A percentile compares a stretch with the other conserved stretches of the same genome.
Evolutionary conservation across 768 basidiomycete species (phyloP).

Genomic region (Auricularia auricula-judae): DNA sequence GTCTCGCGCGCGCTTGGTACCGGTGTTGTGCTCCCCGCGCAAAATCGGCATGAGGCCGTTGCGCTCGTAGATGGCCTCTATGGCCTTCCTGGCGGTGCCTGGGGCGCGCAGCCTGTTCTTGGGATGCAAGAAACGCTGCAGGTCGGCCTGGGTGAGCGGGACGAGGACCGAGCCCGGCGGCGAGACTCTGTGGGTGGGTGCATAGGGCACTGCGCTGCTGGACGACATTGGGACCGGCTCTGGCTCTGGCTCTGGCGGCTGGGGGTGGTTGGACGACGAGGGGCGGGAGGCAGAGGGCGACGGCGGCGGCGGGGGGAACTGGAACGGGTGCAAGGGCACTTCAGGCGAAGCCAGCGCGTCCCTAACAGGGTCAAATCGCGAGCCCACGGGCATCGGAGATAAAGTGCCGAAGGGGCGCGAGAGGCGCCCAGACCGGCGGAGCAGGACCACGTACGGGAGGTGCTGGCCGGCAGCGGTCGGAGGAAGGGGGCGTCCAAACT

Average conservation of each 20-base stretch:
- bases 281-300: background rate
- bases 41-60: conserved; percentile 34
- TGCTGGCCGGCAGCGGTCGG: too few relatives aligned
- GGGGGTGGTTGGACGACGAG: conserved; percentile 15
- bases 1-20: conserved; percentile 35
- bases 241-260: conserved; percentile 17
- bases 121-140: conserved; percentile 32
- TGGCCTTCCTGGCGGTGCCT: conserved; percentile 20
- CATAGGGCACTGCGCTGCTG: conserved; percentile 43
- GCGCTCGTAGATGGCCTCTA: background rate
- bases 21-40: conserved; percentile 37
- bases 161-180: conserved; percentile 50
- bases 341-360: conserved; percentile 35
- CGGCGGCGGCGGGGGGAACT: background rate
- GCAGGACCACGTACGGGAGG: background rate
- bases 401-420: background rate
- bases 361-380: conserved; percentile 67
- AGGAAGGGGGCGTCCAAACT: too few relatives aligned
- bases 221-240: conserved; percentile 15
- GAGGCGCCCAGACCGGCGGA: background rate
- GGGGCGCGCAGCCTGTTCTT: conserved; percentile 8
- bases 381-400: background rate
- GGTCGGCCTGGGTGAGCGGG: conserved; percentile 53
- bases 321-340: background rate
- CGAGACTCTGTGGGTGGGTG: conserved; percentile 49